Evolutionary conservation across 148 eudicot species (phyloP).

Genomic region (Chenopodium berlandieri): DNA sequence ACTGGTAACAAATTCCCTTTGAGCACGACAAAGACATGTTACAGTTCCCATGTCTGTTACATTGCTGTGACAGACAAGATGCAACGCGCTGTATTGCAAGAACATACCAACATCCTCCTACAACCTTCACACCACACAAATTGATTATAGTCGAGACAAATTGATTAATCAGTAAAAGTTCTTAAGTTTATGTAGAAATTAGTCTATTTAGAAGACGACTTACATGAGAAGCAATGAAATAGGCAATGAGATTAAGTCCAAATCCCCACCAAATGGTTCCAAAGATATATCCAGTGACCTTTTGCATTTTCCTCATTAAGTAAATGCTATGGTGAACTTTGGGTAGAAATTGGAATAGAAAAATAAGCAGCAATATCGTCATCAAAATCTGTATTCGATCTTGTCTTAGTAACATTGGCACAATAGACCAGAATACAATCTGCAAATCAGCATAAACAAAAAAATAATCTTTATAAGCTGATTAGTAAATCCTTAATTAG

Average conservation of each 20-base stretch:
- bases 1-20: constrained; percentile 57
- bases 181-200: no score
- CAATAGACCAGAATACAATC: constrained; percentile 74
- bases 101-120: constrained; percentile 95
- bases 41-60: constrained; percentile 39
- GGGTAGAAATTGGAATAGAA: constrained; percentile 79
- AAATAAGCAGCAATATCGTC: constrained; percentile 64
- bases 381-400: constrained; percentile 65
- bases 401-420: constrained; percentile 64
- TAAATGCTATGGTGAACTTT: constrained; percentile 69
- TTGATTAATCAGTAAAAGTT: no score
- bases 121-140: constrained; percentile 40
- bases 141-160: neutral
- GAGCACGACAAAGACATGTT: constrained; percentile 62
- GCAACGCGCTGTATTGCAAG: constrained; percentile 85
- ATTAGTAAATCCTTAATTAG: neutral
- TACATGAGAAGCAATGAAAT: constrained; percentile 90
- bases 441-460: constrained; percentile 34
- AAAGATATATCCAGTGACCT: constrained; percentile 87
- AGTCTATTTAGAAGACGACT: constrained; percentile 17
- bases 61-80: constrained; percentile 68
- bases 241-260: constrained; percentile 86
- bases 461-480: neutral
- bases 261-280: constrained; percentile 99
- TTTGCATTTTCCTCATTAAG: constrained; percentile 85